These are phyloP conservation scores for Ustilago tritici DNA, from an alignment of 1,284 basidiomycete species.

Conservation along the genomic window DNA sequence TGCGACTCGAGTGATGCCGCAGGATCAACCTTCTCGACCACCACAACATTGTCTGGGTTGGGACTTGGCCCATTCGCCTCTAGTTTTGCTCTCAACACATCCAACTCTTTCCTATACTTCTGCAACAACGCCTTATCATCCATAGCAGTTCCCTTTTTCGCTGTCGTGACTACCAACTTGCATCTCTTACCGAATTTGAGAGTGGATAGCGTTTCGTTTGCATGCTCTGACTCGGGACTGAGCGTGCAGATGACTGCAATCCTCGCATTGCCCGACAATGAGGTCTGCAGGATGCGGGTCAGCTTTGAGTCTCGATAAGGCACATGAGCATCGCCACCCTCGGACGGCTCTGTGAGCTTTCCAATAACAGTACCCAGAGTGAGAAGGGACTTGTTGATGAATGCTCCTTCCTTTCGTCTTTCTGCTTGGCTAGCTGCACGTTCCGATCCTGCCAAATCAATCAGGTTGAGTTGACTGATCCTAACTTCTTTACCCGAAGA, in stretches of 20 bases:
- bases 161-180: conserved; percentile 74
- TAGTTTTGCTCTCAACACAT: conserved; percentile 56
- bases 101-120: conserved; percentile 63
- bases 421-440: conserved; percentile 73
- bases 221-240: conserved; percentile 72
- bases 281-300: conserved; percentile 74
- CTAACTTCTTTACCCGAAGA: conserved; percentile 54
- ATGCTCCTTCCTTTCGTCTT: conserved; percentile 73
- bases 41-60: conserved; percentile 8
- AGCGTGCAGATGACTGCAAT: conserved; percentile 75
- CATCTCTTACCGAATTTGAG: conserved; percentile 75
- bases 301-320: conserved; percentile 75
- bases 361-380: conserved; percentile 74
- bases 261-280: conserved; percentile 73
- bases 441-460: conserved; percentile 75
- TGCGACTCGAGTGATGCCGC: conserved; percentile 23
- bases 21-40: conserved; percentile 6
- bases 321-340: conserved; percentile 69
- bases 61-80: conserved; percentile 32
- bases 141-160: conserved; percentile 72
- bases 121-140: conserved; percentile 67
- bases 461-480: conserved; percentile 72
- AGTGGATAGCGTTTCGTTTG: conserved; percentile 74
- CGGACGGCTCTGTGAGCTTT: conserved; percentile 72
- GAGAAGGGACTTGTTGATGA: conserved; percentile 70